Base-by-base conservation (phyloP, 371 early-diverging fungal species). In the Mucor plumbeus region DNA sequence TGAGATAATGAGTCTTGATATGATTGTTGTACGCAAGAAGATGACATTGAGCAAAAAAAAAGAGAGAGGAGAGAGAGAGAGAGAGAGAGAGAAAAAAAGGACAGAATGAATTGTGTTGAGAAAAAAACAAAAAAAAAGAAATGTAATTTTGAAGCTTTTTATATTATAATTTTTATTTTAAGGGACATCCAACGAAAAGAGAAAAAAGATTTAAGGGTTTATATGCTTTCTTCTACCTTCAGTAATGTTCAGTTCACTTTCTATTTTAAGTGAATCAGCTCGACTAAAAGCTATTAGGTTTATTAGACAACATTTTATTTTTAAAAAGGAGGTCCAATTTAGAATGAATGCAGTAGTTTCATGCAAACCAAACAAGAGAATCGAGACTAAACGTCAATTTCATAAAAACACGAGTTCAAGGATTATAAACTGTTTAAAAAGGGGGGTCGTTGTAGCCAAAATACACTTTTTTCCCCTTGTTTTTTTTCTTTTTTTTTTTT, bases 331-430 rank as follows among this genome's bases (percentile, higher is more conserved):
- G 60, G 72, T 60, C 54, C 56, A 61, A 67, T 71, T 71, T 71
- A 71, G 64, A 71, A 71, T 71, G 44, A 43, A 64, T 57, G 33
- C 54, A 54, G 48, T 62, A 26, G 7, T 34, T 55, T 61, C 39
- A 64, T 60, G 65, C 59, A 64, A 64, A 38, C 13, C 34, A 26
- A 65, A 53, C 59, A 41, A 53, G 57, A 34, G 48, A 68, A 70
- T 70, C 62, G 58, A 70, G 50, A 61, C 70, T 66, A 66, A 70
- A 66, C 68, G 63, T 63, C 63, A 68, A 59, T 50, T 44, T 63
- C 43, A 39, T 47, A 38, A 48, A 59, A 64, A 64, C 69, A 69
- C 64, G 64, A 64, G 61, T 55, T 69, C 61, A 34, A 61, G 61
- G 61, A 48, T 38, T 40, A 44, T 15, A 44, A 44, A 17, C 44